phyloP scores from a whole-genome alignment of 148 eudicot species.

The Rhododendron ferrugineum region DNA sequence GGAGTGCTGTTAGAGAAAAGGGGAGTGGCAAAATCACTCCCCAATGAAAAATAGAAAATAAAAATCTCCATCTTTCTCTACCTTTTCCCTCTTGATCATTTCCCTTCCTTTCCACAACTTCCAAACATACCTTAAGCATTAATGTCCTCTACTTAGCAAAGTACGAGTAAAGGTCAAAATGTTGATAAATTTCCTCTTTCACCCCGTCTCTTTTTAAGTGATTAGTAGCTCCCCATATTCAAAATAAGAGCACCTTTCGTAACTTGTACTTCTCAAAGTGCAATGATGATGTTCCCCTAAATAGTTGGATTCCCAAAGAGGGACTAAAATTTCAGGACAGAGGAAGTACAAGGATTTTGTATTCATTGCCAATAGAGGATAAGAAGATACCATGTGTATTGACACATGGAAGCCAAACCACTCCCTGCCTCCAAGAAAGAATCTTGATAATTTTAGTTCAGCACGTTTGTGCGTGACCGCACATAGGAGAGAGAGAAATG shows the following conservation, averaged over 20 bases:
- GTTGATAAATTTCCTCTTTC: neutral
- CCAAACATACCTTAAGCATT: neutral
- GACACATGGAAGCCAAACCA: neutral
- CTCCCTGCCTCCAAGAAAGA: neutral
- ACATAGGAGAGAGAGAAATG: neutral
- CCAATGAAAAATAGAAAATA: neutral
- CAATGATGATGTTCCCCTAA: neutral
- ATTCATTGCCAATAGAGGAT: neutral
- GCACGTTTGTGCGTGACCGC: neutral
- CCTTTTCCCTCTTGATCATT: neutral
- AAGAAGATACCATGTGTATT: neutral
- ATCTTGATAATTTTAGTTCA: neutral
- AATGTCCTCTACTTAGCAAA: neutral
- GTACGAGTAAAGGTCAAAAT: neutral
- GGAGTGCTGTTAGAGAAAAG: no score
- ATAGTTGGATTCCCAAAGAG: neutral
- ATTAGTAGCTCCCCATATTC: neutral
- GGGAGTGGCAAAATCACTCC: no score
- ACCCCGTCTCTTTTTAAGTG: neutral
- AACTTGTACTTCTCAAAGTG: neutral
- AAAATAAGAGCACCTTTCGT: neutral
- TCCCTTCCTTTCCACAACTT: neutral
- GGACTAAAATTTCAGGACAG: neutral
- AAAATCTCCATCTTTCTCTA: neutral
- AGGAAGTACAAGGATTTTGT: neutral